Evolutionary conservation across 169 alveolate species (phyloP).

Genomic region (Cryptosporidium felis): DNA sequence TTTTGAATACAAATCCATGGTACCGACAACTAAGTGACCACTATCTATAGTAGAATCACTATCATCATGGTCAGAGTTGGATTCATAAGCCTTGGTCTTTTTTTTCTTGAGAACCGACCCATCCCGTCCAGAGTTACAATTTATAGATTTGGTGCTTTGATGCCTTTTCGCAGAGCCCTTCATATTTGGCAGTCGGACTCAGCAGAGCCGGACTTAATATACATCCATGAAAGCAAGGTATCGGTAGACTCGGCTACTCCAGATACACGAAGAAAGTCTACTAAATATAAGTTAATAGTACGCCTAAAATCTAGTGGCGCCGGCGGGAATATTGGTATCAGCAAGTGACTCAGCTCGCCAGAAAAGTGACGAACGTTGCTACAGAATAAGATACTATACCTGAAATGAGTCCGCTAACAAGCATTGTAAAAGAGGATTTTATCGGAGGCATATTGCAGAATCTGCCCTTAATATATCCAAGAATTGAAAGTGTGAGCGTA

Average conservation of each 20-base stretch:
- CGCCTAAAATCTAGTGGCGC: background rate
- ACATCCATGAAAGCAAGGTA: too few species aligned
- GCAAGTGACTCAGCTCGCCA: background rate
- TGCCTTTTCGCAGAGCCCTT: too few species aligned
- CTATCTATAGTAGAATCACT: background rate
- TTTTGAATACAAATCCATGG: background rate
- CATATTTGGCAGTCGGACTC: too few species aligned
- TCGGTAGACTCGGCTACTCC: too few species aligned
- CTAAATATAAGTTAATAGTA: too few species aligned
- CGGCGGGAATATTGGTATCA: slow-evolving; percentile 7
- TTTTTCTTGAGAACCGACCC: background rate
- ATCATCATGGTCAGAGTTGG: background rate
- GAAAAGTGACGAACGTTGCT: slow-evolving; percentile 73
- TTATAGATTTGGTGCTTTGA: background rate
- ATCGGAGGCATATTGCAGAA: slow-evolving; percentile 81
- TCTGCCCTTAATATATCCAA: slow-evolving; percentile 82
- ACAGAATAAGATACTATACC: slow-evolving; percentile 82
- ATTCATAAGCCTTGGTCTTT: background rate
- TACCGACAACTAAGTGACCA: background rate
- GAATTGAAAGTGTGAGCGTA: slow-evolving; percentile 76
- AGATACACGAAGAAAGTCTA: too few species aligned
- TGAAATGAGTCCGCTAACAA: slow-evolving; percentile 81
- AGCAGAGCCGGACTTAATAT: too few species aligned
- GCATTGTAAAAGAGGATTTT: slow-evolving; percentile 81
- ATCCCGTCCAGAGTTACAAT: background rate